Base-by-base conservation (phyloP, 148 eudicot genomes). In the Bassia scoparia region DNA sequence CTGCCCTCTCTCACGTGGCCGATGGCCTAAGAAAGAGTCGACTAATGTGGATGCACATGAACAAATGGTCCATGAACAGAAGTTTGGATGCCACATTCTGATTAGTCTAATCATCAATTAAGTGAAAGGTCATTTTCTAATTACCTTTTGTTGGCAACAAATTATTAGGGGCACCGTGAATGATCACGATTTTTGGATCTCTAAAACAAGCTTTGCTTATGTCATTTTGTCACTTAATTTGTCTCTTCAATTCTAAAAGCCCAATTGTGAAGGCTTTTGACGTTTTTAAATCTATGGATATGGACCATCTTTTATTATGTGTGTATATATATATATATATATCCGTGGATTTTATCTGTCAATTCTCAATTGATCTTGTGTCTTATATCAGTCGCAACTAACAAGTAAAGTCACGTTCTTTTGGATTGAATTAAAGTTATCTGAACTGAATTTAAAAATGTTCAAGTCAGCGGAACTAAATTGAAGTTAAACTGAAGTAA, bases 151-250 rank as follows among this genome's bases (percentile, higher is more conserved):
- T 35, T 4, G 0, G 20, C 60, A 24, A 69, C 62, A 70, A 54
- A 70, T 54, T 52, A 17, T 58, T 46, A 70, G n/a, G n/a, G 21
- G 18, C 61, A 74, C n/a, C 70, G 77, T 74, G 70, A 74, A 64
- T n/a, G 20, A 53, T 74, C 70, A 52, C 33, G 38, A 65, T 64
- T 24, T 52, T 53, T 14, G 35, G 53, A 74, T 74, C 62, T 37
- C 48, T 31, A 52, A 48, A 13, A n/a, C 23, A 16, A 24, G 17
- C 16, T n/a, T n/a, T n/a, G n/a, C n/a, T n/a, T 21, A 14, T 9
- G n/a, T 37, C 18, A 9, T n/a, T 17, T 63, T n/a, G n/a, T n/a
- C n/a, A n/a, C n/a, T n/a, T n/a, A 1, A 63, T 35, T 37, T 63
- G 67, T 63, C 67, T 41, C 46, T 63, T 3, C 5, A 18, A 61